Evolutionary conservation across 2,329 filamentous ascomycete species (phyloP).

Genomic region (Dactylellina sp.): DNA sequence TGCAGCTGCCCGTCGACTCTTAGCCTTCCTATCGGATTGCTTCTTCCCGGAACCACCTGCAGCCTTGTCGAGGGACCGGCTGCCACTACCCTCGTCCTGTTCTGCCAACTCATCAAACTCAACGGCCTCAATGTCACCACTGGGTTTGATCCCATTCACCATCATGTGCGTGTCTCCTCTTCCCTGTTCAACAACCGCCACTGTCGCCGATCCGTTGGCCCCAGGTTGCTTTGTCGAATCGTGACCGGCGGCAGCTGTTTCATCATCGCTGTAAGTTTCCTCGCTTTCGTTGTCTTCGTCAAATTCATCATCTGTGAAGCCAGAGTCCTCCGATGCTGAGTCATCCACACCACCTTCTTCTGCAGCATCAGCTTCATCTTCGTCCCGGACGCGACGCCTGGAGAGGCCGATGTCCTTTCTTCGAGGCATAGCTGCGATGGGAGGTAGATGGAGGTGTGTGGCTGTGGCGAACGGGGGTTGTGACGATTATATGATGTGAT

Average conservation of each 20-base stretch:
- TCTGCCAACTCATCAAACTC: constrained; percentile 66
- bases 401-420: constrained; percentile 76
- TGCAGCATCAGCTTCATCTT: constrained; percentile 73
- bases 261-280: constrained; percentile 65
- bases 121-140: constrained; percentile 65
- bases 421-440: constrained; percentile 68
- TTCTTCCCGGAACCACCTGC: constrained; percentile 28
- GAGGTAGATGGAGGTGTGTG: constrained; percentile 58
- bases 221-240: constrained; percentile 60
- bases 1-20: constrained; percentile 62
- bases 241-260: constrained; percentile 61
- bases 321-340: constrained; percentile 74
- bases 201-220: constrained; percentile 61
- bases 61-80: constrained; percentile 24
- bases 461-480: constrained; percentile 45
- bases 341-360: constrained; percentile 72
- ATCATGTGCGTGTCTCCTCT: constrained; percentile 71
- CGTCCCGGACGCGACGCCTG: constrained; percentile 77
- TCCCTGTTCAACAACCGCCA: constrained; percentile 63
- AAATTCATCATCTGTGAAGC: constrained; percentile 71
- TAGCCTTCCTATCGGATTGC: constrained; percentile 57
- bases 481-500: constrained; percentile 28
- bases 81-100: constrained; percentile 38
- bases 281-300: constrained; percentile 73
- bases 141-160: constrained; percentile 69